Base-by-base conservation (phyloP, 345 rosid genomes). In the Brassica incana region DNA sequence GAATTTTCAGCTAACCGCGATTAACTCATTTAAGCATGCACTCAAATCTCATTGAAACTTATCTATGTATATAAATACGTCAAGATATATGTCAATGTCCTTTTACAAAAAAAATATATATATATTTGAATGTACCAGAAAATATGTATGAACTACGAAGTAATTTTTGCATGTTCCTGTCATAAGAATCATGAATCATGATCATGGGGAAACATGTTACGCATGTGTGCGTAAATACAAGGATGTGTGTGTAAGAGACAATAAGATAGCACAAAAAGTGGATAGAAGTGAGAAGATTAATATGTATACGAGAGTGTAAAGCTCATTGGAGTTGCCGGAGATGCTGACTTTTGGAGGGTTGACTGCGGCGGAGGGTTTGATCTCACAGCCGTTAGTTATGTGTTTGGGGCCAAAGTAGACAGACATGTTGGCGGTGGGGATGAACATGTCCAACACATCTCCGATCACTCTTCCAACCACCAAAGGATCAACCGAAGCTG, bases 381-480 rank as follows among this genome's bases (percentile, higher is more conserved):
- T 81, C 69, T 93, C 93, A 27, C 98, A 90, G 33, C 97, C 95
- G 76, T 89, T 91, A 16, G 87, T 85, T 77, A 93, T 88, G 71
- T 93, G 97, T 80, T 89, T 93, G 8, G 93, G 67, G 6, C 92
- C 90, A 33, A 81, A 93, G 85, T 85, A 79, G 52, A 87, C 91
- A 43, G 88, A 86, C 92, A 90, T 88, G 72, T 15, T 80, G 40
- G 87, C 87, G 8, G 79, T 74, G 0, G 98, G 98, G 15, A 89
- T 85, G 71, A 93, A 93, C 95, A 90, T 88, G 81, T 91, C 97
- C 65, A 93, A 78, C 6, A 93, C 97, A 67, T 93, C 98, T 0
- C 97, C 98, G 12, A 93, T 91, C 38, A 93, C 92, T 8, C 97
- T 86, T 25, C 97, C 97, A 5, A 93, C 92, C 8, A 93, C 90